phyloP scores from a whole-genome alignment of 148 eudicot species.

The Limonium bicolor region DNA sequence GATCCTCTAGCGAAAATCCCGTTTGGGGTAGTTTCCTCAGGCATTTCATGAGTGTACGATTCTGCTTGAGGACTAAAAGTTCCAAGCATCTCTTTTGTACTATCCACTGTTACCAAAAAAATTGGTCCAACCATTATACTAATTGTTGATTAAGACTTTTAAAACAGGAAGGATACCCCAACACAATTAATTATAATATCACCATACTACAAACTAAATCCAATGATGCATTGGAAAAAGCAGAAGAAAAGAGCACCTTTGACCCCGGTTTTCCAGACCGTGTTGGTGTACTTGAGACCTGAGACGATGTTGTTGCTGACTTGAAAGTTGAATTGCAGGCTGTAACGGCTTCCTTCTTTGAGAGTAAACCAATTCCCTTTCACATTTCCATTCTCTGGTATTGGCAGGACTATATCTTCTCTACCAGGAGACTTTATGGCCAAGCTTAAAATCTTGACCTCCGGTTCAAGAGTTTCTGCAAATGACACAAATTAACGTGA shows the following conservation, averaged over 20 bases:
- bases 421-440: slow-evolving; percentile 40
- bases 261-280: slow-evolving; percentile 58
- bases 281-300: slow-evolving; percentile 52
- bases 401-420: slow-evolving; percentile 38
- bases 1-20: slow-evolving; percentile 59
- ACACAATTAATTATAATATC: neutral
- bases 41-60: slow-evolving; percentile 47
- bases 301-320: slow-evolving; percentile 48
- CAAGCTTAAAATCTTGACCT: slow-evolving; percentile 51
- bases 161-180: too few relatives aligned
- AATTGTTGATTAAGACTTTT: too few relatives aligned
- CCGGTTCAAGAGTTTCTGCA: slow-evolving; percentile 51
- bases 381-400: slow-evolving; percentile 56
- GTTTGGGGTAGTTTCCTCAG: slow-evolving; percentile 52
- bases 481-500: neutral
- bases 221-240: neutral
- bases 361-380: slow-evolving; percentile 56
- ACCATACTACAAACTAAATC: neutral
- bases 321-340: slow-evolving; percentile 44
- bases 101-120: too few relatives aligned
- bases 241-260: slow-evolving; percentile 22
- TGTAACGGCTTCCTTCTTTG: slow-evolving; percentile 58
- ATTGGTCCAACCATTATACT: too few relatives aligned
- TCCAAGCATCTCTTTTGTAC: slow-evolving; percentile 52
- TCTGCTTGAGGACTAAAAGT: slow-evolving; percentile 62